These are phyloP conservation scores for Colletotrichum sp. DNA, from an alignment of 2,329 filamentous ascomycete species.

Conservation along the genomic window DNA sequence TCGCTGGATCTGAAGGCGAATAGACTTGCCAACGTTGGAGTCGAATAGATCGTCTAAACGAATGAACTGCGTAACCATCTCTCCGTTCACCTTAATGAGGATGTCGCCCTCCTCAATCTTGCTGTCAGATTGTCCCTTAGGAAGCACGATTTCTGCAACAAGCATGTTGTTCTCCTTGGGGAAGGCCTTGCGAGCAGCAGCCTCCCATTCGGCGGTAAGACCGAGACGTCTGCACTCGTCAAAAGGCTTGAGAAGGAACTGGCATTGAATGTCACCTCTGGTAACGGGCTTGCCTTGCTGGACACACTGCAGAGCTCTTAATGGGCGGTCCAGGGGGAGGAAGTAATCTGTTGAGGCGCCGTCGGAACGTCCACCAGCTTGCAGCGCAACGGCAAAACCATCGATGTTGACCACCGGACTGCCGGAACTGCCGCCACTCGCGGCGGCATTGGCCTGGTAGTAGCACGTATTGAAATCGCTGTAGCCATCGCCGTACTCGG, in stretches of 20 bases:
- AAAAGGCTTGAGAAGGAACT: conserved; percentile 96
- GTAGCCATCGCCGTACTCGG: conserved; percentile 97
- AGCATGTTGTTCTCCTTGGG: conserved; percentile 97
- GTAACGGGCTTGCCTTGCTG: conserved; percentile 76
- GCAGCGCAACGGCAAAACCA: conserved; percentile 87
- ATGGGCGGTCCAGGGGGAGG: conserved; percentile 86
- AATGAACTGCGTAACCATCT: conserved; percentile 92
- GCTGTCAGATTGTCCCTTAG: conserved; percentile 82
- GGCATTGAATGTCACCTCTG: conserved; percentile 97
- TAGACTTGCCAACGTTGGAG: conserved; percentile 78
- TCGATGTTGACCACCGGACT: conserved; percentile 97
- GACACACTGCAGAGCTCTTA: conserved; percentile 86
- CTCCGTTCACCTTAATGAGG: conserved; percentile 88
- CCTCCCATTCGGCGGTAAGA: conserved; percentile 84
- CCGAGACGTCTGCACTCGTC: conserved; percentile 94
- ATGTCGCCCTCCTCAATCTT: conserved; percentile 96
- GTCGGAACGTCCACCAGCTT: conserved; percentile 92
- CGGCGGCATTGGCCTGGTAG: conserved; percentile 96
- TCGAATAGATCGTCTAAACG: conserved; percentile 91
- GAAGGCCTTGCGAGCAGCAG: conserved; percentile 79
- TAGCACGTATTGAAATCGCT: conserved; percentile 97
- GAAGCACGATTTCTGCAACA: conserved; percentile 92
- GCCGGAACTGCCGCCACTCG: conserved; percentile 96
- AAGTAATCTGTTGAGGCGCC: conserved; percentile 98
- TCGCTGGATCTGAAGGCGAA: conserved; percentile 83